Evolutionary conservation across 208 protist species (phyloP).

Genomic region (Wallacemonas sp.): DNA sequence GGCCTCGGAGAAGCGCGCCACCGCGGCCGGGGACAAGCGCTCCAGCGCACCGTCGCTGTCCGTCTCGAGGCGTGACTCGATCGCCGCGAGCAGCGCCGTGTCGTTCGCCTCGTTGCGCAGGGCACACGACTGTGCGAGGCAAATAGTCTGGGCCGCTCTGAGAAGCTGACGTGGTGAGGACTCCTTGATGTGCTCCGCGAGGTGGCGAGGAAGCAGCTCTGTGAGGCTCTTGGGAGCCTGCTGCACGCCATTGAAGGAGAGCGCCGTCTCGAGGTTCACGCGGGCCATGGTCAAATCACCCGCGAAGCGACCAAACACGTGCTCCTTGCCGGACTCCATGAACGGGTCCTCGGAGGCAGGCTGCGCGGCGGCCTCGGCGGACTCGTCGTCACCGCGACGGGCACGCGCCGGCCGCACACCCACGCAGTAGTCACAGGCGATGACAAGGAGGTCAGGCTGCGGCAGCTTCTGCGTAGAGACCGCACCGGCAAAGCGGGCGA

Average conservation of each 20-base stretch:
- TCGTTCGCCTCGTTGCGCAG: slow-evolving; percentile 51
- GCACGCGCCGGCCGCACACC: slow-evolving; percentile 55
- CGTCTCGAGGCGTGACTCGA: slow-evolving; percentile 31
- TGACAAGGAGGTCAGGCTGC: slow-evolving; percentile 36
- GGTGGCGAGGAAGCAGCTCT: slow-evolving; percentile 37
- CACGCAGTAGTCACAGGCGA: slow-evolving; percentile 44
- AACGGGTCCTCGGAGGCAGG: slow-evolving; percentile 13
- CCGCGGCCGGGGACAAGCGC: slow-evolving; percentile 18
- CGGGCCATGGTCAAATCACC: slow-evolving; percentile 36
- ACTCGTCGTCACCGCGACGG: not conserved
- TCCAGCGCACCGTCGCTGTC: slow-evolving; percentile 32
- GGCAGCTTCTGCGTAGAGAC: slow-evolving; percentile 33
- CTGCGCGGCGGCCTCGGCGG: not conserved
- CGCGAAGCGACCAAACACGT: slow-evolving; percentile 41
- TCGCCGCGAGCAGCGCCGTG: slow-evolving; percentile 29
- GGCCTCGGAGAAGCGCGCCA: slow-evolving; percentile 20
- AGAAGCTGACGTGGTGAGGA: slow-evolving; percentile 36
- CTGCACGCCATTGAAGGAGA: slow-evolving; percentile 31
- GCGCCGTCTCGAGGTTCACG: slow-evolving; percentile 48
- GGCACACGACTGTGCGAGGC: slow-evolving; percentile 22
- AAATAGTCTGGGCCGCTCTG: slow-evolving; percentile 28
- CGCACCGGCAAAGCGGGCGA: slow-evolving; percentile 25
- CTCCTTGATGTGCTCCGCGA: slow-evolving; percentile 34
- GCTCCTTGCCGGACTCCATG: slow-evolving; percentile 19
- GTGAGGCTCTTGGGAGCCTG: slow-evolving; percentile 36